Evolutionary conservation across 31 red algal species (phyloP).

Genomic region (Odonthalia washingtoniensis): DNA sequence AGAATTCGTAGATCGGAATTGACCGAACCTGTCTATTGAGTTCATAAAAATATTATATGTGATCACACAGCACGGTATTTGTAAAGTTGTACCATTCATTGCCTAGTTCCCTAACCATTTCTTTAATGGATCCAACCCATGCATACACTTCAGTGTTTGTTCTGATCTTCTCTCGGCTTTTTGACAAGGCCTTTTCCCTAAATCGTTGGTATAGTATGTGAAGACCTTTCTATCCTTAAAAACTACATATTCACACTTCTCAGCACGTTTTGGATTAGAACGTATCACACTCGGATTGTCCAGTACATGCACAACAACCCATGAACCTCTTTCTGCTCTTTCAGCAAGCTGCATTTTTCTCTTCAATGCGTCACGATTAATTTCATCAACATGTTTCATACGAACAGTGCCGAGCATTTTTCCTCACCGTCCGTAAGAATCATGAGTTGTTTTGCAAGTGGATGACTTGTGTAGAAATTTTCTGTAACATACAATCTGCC

Average conservation of each 20-base stretch:
- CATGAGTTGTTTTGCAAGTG: not conserved
- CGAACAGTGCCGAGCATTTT: constrained; percentile 35
- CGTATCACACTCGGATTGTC: not conserved
- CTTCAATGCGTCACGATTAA: not conserved
- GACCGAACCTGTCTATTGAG: constrained; percentile 18
- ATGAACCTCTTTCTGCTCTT: not conserved
- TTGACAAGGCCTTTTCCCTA: not conserved
- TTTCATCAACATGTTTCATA: not conserved
- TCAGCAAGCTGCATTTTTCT: not conserved
- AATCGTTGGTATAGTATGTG: constrained; percentile 12
- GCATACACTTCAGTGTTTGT: no score
- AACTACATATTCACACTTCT: constrained; percentile 22
- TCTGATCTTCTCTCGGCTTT: not conserved
- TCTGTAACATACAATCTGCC: not conserved
- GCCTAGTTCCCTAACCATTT: constrained; percentile 27
- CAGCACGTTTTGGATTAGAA: not conserved
- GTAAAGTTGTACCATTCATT: constrained; percentile 2
- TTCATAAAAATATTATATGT: constrained; percentile 16
- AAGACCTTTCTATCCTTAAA: constrained; percentile 10
- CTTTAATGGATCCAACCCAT: constrained; percentile 7
- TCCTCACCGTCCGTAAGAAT: not conserved
- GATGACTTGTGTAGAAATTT: constrained; percentile 35
- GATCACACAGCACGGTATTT: not conserved
- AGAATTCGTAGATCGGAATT: not conserved
- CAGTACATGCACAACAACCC: constrained; percentile 1